A percentile compares a stretch with the other conserved stretches of the same genome.
These are phyloP conservation scores for Trichoderma aggressivum DNA, from an alignment of 2,329 filamentous ascomycete species.

Conservation along the genomic window DNA sequence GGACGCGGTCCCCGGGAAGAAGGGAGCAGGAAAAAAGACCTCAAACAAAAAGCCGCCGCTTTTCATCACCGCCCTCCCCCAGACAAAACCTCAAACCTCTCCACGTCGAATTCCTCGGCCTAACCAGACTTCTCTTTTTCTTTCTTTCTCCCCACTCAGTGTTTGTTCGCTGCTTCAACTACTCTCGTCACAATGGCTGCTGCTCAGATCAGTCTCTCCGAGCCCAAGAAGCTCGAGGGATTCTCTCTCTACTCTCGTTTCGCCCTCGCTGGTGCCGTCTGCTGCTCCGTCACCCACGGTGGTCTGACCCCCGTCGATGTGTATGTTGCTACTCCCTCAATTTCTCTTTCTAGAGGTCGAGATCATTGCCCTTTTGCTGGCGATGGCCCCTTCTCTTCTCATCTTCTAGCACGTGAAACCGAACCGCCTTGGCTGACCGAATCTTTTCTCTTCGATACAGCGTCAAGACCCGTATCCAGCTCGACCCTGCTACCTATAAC, in stretches of 20 bases:
- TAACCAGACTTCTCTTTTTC: background rate
- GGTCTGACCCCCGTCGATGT: constrained; percentile 97
- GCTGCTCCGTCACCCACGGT: constrained; percentile 98
- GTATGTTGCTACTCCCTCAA: constrained; percentile 59
- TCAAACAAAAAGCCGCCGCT: constrained; percentile 17
- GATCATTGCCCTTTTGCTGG: background rate
- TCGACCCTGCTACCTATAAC: constrained; percentile 88
- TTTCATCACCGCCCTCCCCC: constrained; percentile 10
- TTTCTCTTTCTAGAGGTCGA: background rate
- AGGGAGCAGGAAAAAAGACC: constrained; percentile 20
- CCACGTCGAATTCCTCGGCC: constrained; percentile 14
- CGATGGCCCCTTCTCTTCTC: background rate
- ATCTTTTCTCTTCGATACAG: constrained; percentile 42
- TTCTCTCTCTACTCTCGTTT: constrained; percentile 87
- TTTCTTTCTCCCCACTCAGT: constrained; percentile 7
- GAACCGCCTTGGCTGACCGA: constrained; percentile 22
- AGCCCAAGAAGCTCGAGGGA: constrained; percentile 44
- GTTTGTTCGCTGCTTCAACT: constrained; percentile 4
- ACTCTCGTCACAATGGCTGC: constrained; percentile 16
- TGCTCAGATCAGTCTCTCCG: constrained; percentile 26
- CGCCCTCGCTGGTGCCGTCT: constrained; percentile 94
- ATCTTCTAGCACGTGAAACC: background rate
- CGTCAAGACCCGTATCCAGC: constrained; percentile 94
- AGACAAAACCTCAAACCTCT: constrained; percentile 11
- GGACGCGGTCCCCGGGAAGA: constrained; percentile 7